phyloP scores from a whole-genome alignment of 257 asterid species.

The Penstemon newberryi region DNA sequence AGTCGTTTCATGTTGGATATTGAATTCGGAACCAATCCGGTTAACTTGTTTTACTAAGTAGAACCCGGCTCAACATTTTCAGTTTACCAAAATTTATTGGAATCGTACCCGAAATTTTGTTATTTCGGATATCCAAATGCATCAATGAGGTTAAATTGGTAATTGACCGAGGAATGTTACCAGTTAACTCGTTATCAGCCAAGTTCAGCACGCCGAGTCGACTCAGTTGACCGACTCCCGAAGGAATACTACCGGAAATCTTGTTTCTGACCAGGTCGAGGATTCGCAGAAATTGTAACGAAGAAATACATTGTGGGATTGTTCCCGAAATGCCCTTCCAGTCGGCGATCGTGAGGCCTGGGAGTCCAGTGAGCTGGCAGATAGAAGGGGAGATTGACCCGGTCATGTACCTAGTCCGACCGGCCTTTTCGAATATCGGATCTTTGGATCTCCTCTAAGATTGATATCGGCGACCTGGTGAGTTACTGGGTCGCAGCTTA shows the following conservation, averaged over 20 bases:
- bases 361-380: conserved; percentile 60
- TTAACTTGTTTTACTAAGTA: conserved; percentile 61
- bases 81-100: conserved; percentile 64
- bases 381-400: conserved; percentile 71
- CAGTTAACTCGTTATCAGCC: conserved; percentile 72
- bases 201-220: conserved; percentile 76
- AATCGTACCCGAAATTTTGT: conserved; percentile 56
- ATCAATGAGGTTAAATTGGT: conserved; percentile 54
- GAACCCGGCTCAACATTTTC: conserved; percentile 77
- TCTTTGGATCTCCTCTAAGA: conserved; percentile 95
- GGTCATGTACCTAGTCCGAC: conserved; percentile 81
- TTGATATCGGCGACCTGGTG: conserved; percentile 78
- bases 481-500: conserved; percentile 73
- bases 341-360: conserved; percentile 76
- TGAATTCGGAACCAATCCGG: conserved; percentile 59
- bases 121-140: conserved; percentile 75
- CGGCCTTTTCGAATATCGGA: conserved; percentile 64
- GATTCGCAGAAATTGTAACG: conserved; percentile 59
- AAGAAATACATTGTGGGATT: conserved; percentile 63
- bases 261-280: conserved; percentile 75
- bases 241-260: conserved; percentile 67
- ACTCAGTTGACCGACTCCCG: conserved; percentile 59
- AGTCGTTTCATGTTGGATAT: conserved; percentile 71
- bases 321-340: conserved; percentile 85
- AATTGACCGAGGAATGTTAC: conserved; percentile 61